Base-by-base conservation (phyloP, 495 filamentous ascomycete genomes). In the Lepidopterella palustris region DNA sequence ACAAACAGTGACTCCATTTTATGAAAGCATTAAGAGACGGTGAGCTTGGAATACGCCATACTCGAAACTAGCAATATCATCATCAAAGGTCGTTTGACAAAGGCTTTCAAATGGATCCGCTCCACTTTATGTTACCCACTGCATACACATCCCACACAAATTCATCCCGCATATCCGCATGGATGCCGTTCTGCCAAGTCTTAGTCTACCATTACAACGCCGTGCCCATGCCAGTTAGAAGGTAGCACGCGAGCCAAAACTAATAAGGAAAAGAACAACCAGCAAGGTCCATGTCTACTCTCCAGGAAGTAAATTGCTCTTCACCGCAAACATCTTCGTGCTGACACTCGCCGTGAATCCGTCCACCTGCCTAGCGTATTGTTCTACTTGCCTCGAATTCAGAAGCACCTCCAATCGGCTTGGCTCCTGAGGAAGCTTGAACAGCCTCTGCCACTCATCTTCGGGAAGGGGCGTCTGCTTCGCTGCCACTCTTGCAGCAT, bases 241-340 rank as follows among this genome's bases (percentile, higher is more conserved):
- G 47, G 21, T 50, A 53, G 48, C 54, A 51, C 26, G 58, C 28
- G 56, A 42, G 52, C 42, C 42, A 42, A 5, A 58, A 48, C 25
- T n/a, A 20, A 54, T n/a, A n/a, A 61, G 13, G 45, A 47, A 39
- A 15, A 55, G 18, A 20, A 28, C 10, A 28, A 13, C 2, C 5
- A 8, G 4, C n/a, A 35, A 13, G 25, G 24, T 24, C 24, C 15
- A 40, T 32, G 0, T 27, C 64, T 63, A 63, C 63, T 76, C 75
- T 28, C 73, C 75, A 11, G 75, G 75, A 40, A 78, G 42, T 53
- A 78, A 49, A 53, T 71, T 72, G 50, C 89, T 89, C 78, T 92
- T 86, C 49, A 95, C 90, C 21, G 90, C 93, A 73, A 98, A 97
- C 95, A 98, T 97, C 86, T 97, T 98, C 26, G 89, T 82, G 53